Evolutionary conservation across 345 rosid species (phyloP).

Genomic region (Eucalyptus erythrocorys): DNA sequence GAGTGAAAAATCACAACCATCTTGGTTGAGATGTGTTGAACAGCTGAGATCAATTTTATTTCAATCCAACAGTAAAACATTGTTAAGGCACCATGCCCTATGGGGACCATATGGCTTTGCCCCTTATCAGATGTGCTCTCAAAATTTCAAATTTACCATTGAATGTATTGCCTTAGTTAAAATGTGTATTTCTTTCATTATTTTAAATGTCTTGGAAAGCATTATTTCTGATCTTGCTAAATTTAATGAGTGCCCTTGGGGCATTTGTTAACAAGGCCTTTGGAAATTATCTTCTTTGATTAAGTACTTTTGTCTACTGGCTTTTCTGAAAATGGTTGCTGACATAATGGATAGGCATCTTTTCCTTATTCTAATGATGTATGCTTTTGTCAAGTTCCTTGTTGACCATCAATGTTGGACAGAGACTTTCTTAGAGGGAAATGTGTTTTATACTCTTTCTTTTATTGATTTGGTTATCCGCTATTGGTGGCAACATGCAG

Average conservation of each 20-base stretch:
- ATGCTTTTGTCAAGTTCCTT: neutral
- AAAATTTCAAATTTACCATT: neutral
- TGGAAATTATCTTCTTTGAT: neutral
- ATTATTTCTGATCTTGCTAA: neutral
- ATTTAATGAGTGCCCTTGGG: neutral
- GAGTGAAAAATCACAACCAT: no score
- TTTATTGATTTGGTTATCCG: slow-evolving; percentile 5
- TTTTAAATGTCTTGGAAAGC: neutral
- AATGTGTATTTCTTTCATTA: neutral
- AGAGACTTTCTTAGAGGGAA: neutral
- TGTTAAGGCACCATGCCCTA: rapidly evolving
- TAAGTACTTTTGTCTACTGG: neutral
- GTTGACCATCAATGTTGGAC: neutral
- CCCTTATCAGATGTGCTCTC: neutral
- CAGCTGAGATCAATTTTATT: no score
- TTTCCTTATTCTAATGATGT: neutral
- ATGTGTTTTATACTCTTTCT: neutral
- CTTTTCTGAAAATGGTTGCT: neutral
- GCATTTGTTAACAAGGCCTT: neutral
- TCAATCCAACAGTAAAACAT: rapidly evolving
- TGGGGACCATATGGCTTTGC: neutral
- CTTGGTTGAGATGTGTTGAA: no score
- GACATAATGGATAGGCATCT: neutral
- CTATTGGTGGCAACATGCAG: slow-evolving; percentile 96
- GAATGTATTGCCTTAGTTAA: neutral